These are phyloP conservation scores for Fusarium haematococcum DNA, from an alignment of 2,329 filamentous ascomycete species.

Conservation along the genomic window DNA sequence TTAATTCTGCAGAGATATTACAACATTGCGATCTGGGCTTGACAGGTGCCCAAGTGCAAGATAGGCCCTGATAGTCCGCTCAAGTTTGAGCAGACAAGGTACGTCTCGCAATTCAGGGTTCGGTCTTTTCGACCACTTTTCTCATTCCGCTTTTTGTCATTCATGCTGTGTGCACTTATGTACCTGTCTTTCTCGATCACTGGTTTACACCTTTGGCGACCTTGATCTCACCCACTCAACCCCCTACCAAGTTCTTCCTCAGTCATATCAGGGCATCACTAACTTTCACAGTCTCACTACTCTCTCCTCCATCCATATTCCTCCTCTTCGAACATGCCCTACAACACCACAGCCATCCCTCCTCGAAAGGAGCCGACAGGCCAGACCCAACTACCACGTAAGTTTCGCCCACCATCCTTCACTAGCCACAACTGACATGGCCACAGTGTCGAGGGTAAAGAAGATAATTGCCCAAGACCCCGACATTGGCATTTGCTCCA, in stretches of 20 bases:
- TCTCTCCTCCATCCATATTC: not conserved
- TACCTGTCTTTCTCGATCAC: not conserved
- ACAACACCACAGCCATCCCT: constrained; percentile 87
- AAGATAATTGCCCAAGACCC: constrained; percentile 93
- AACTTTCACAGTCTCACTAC: not conserved
- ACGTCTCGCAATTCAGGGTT: constrained; percentile 3
- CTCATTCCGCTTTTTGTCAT: not conserved
- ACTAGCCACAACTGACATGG: not conserved
- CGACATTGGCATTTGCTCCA: constrained; percentile 87
- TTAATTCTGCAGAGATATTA: not conserved
- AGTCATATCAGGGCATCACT: not conserved
- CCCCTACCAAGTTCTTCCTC: not conserved
- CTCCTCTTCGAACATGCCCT: constrained; percentile 73
- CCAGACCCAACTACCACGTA: constrained; percentile 86
- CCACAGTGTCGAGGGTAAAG: constrained; percentile 88
- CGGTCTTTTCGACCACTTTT: not conserved
- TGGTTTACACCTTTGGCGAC: not conserved
- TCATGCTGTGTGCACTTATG: not conserved
- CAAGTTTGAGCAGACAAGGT: constrained; percentile 8
- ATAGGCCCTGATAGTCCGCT: not conserved
- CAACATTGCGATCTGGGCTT: not conserved
- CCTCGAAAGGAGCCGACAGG: constrained; percentile 86
- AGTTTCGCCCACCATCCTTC: constrained; percentile 51
- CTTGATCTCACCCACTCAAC: not conserved
- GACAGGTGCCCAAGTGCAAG: not conserved